Conservation (phyloP, 2,329 filamentous ascomycete species). For the Alternaria brassicicola region DNA sequence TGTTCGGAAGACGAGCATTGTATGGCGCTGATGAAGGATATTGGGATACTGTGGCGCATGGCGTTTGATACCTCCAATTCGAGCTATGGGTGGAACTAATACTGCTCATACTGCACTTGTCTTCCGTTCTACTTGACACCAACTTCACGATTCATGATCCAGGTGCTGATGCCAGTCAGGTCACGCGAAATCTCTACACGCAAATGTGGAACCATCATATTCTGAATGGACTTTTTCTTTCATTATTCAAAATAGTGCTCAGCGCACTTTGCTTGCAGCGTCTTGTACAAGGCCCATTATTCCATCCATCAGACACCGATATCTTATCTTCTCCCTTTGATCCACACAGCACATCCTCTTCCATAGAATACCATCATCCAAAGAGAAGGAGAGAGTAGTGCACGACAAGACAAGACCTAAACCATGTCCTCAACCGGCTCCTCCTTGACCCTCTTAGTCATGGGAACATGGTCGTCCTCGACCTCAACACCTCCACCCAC, state of each 20-base stretch:
- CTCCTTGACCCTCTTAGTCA: slow-evolving; percentile 1
- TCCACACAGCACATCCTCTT: no score
- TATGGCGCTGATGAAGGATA: slow-evolving; percentile 29
- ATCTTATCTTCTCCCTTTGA: no score
- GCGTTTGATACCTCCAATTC: slow-evolving; percentile 26
- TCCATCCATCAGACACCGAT: no score
- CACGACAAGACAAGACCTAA: neutral
- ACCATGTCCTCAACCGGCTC: slow-evolving; percentile 1
- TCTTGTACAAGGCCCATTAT: no score
- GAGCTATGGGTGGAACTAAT: neutral
- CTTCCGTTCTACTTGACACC: neutral
- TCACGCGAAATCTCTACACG: no score
- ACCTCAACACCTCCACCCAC: neutral
- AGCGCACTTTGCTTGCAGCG: neutral
- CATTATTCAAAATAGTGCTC: neutral
- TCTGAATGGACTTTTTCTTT: neutral
- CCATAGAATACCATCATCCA: no score
- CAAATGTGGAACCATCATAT: neutral
- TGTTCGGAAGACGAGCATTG: slow-evolving; percentile 22
- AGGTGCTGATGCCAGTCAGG: neutral
- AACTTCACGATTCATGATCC: neutral
- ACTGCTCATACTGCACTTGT: neutral
- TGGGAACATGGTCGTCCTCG: rapidly evolving
- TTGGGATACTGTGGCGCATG: slow-evolving; percentile 19
- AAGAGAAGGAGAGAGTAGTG: no score